Conservation (phyloP, 2,329 filamentous ascomycete species). For the Rhytidhysteron rufulum region DNA sequence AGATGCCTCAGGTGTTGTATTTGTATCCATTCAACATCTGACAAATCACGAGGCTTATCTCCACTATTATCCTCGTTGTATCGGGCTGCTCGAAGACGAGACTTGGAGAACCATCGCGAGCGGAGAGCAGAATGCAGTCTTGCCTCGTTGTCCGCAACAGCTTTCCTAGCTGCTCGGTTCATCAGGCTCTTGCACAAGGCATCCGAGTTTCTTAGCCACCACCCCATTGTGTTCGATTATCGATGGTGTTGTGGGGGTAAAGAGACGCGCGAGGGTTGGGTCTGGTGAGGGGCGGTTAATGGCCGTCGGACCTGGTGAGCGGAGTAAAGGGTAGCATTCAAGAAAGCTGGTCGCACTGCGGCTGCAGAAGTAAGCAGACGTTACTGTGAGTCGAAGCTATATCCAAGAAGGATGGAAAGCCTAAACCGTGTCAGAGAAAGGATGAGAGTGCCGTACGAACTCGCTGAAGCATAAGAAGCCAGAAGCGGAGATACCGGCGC, state of each 20-base stretch:
- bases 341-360: neutral
- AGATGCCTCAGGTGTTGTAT: slow-evolving; percentile 24
- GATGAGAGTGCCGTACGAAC: neutral
- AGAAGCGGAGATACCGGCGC: neutral
- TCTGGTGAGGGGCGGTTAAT: neutral
- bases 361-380: neutral
- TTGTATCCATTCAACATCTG: slow-evolving; percentile 28
- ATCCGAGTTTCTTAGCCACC: slow-evolving; percentile 28
- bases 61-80: slow-evolving; percentile 18
- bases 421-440: neutral
- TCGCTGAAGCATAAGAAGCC: neutral
- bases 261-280: neutral
- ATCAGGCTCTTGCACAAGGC: slow-evolving; percentile 17
- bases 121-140: neutral
- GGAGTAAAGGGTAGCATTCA: neutral
- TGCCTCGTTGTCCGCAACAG: slow-evolving; percentile 20
- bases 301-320: neutral
- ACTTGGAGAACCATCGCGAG: slow-evolving; percentile 24
- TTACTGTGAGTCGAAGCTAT: neutral
- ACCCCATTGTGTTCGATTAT: slow-evolving; percentile 14
- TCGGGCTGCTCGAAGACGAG: slow-evolving; percentile 13
- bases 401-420: neutral
- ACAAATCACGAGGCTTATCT: slow-evolving; percentile 19
- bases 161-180: slow-evolving; percentile 19
- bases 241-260: neutral